Evolutionary conservation across 768 basidiomycete genomes (phyloP).

Genomic region (Amyloporia xantha): DNA sequence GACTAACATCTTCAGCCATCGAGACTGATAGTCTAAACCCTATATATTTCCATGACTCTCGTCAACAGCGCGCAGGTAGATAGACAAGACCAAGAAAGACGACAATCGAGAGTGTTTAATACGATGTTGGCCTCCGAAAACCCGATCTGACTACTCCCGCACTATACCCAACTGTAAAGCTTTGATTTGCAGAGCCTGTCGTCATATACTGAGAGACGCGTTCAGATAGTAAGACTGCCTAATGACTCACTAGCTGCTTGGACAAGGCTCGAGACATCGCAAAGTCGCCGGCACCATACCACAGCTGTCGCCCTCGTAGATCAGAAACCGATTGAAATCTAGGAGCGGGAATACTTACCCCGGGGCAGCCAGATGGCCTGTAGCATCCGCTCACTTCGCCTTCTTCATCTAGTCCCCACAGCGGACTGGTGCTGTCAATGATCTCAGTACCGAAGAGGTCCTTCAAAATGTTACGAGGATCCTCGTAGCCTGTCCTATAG

Average conservation of each 20-base stretch:
- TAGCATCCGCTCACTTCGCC: conserved; percentile 33
- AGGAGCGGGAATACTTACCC: conserved; percentile 20
- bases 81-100: too few species aligned
- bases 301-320: conserved; percentile 24
- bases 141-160: background rate
- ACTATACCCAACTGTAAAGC: conserved; percentile 23
- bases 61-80: too few species aligned
- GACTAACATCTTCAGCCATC: too few species aligned
- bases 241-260: conserved; percentile 28
- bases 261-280: conserved; percentile 25
- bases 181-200: conserved; percentile 31
- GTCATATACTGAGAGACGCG: background rate
- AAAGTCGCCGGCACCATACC: conserved; percentile 36
- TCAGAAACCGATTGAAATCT: background rate
- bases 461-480: conserved; percentile 25
- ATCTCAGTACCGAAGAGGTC: conserved; percentile 30
- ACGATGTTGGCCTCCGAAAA: too few species aligned
- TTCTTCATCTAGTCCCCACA: conserved; percentile 38
- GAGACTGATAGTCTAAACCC: too few species aligned
- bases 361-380: conserved; percentile 36
- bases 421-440: conserved; percentile 22
- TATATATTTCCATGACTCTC: too few species aligned
- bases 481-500: conserved; percentile 27
- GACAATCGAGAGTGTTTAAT: too few species aligned
- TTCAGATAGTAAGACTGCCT: background rate